These are phyloP conservation scores for Pichia phayaonensis DNA, from an alignment of 805 yeast species.

Conservation along the genomic window DNA sequence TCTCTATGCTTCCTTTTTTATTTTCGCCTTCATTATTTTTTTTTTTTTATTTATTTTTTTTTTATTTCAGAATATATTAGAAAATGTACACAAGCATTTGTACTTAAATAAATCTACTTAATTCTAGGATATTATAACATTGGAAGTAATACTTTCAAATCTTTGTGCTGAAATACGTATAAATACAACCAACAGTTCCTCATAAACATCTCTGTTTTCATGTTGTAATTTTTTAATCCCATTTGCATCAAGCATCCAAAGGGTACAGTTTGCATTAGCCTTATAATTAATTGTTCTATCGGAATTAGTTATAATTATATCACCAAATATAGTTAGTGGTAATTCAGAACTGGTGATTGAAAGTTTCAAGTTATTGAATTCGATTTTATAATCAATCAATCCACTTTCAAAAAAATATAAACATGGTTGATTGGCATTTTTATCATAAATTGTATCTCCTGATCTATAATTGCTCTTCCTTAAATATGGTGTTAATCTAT, in stretches of 20 bases:
- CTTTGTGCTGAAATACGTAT: slow-evolving; percentile 60
- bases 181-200: slow-evolving; percentile 57
- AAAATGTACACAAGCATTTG: not conserved
- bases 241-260: slow-evolving; percentile 58
- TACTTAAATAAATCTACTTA: not conserved
- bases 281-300: slow-evolving; percentile 35
- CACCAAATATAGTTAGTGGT: slow-evolving; percentile 74
- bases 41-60: not conserved
- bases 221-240: slow-evolving; percentile 38
- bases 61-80: not conserved
- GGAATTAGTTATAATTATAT: slow-evolving; percentile 33
- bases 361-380: slow-evolving; percentile 31
- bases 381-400: slow-evolving; percentile 41
- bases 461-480: slow-evolving; percentile 22
- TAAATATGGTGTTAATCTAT: slow-evolving; percentile 49
- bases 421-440: slow-evolving; percentile 38
- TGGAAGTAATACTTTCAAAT: slow-evolving; percentile 68
- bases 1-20: not conserved
- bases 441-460: slow-evolving; percentile 40
- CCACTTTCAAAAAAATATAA: slow-evolving; percentile 48
- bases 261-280: slow-evolving; percentile 42
- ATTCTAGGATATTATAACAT: slow-evolving; percentile 44
- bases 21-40: not conserved
- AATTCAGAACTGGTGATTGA: slow-evolving; percentile 35
- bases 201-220: slow-evolving; percentile 46